Evolutionary conservation across 2,329 filamentous ascomycete species (phyloP).

Genomic region (Furcasterigmium sp.): DNA sequence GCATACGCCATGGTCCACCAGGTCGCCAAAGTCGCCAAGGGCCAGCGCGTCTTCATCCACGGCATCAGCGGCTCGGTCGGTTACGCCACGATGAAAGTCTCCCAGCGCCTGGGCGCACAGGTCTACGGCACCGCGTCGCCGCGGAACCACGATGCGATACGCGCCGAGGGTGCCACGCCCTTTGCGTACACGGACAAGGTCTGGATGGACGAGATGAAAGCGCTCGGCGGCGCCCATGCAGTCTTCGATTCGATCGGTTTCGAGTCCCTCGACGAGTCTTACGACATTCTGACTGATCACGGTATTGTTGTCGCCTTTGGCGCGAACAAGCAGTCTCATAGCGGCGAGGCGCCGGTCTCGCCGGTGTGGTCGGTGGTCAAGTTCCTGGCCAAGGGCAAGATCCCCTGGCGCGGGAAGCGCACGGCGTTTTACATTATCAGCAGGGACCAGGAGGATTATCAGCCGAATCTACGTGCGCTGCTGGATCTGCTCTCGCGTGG

Average conservation of each 20-base stretch:
- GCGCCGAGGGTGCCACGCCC: constrained; percentile 29
- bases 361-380: constrained; percentile 23
- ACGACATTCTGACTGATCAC: constrained; percentile 28
- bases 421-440: constrained; percentile 28
- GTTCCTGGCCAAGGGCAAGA: constrained; percentile 18
- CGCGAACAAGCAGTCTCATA: constrained; percentile 24
- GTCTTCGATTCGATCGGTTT: constrained; percentile 44
- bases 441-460: constrained; percentile 23
- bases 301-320: constrained; percentile 33
- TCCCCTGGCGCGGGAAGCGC: constrained; percentile 13
- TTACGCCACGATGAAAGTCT: constrained; percentile 32
- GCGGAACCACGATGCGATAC: constrained; percentile 35
- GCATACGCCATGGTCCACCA: constrained; percentile 30
- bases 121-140: constrained; percentile 42
- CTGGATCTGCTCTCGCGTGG: constrained; percentile 23
- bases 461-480: constrained; percentile 20
- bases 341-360: constrained; percentile 23
- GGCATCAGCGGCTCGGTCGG: constrained; percentile 44
- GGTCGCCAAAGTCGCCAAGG: constrained; percentile 30
- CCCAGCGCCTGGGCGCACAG: constrained; percentile 33
- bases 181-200: constrained; percentile 42
- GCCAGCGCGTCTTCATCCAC: constrained; percentile 43
- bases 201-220: constrained; percentile 41
- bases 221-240: constrained; percentile 36
- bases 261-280: constrained; percentile 45